Evolutionary conservation across 257 asterid genomes (phyloP), one percentile per base, ranked within the genome.

Genomic region (Penstemon barbatus): DNA sequence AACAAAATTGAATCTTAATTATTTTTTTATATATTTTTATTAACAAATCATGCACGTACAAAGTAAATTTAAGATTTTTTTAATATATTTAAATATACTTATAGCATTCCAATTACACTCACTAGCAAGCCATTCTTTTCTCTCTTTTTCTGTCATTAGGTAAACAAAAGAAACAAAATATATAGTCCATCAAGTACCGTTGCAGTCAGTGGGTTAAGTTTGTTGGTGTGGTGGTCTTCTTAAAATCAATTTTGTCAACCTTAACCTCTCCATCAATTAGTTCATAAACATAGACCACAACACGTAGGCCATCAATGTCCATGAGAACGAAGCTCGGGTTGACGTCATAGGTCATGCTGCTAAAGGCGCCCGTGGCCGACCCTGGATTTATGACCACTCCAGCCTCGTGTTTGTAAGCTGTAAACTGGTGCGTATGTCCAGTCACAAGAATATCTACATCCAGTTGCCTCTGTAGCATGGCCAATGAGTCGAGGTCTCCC

Each of bases 351-450:
- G 97, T 93, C 85, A 89, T 87, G 87, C 96, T 88, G 79, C 98
- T 93, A 73, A 88, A 86, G 70, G 98, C 97, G 48, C 98, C 98
- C 5, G 97, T 93, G 8, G 97, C 97, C 51, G 98, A 93, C 43
- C 98, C 98, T 0, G 98, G 98, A 74, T 93, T 93, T 46, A 93
- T 93, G 40, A 93, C 98, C 13, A 92, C 98, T 7, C 98, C 98
- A 7, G 93, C 98, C 83, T 92, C 98, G 5, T 92, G 98, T 67
- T 92, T 92, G 85, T 92, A 92, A 36, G 98, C 97, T 15, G 96
- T 92, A 73, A 90, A 92, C 81, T 88, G 98, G 80, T 93, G 98
- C 25, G 98, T 88, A 45, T 93, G 98, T 40, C 98, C 98, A 0
- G 90, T 88, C 44, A 93, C 98, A 6, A 93, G 96, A 59, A 93